Conservation (phyloP, 176 grass and related monocot genomes). For the Stipa capillata region DNA sequence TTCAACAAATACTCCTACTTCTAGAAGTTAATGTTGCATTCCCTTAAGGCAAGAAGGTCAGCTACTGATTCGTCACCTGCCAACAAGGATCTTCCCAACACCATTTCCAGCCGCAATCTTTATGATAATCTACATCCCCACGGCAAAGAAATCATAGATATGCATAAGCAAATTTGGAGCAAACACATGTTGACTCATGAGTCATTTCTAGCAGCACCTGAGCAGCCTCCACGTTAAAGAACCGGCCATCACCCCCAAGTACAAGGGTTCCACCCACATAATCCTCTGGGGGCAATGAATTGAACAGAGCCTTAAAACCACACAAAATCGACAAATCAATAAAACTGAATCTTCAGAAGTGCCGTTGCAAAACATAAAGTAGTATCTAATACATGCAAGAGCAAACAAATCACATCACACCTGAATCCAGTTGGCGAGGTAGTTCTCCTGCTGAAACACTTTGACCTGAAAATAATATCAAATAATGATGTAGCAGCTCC, state of each 20-base stretch:
- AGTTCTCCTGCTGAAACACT: constrained; percentile 85
- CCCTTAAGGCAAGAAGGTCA: neutral
- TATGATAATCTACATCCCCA: constrained; percentile 57
- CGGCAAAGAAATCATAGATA: constrained; percentile 17
- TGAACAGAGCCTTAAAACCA: constrained; percentile 69
- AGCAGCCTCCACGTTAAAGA: constrained; percentile 77
- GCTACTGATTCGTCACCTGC: constrained; percentile 37
- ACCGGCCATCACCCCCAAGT: constrained; percentile 82
- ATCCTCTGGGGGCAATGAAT: constrained; percentile 70
- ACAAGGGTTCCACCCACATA: constrained; percentile 67
- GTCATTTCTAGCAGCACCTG: constrained; percentile 35
- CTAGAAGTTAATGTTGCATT: neutral
- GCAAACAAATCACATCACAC: constrained; percentile 14
- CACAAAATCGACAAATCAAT: constrained; percentile 15
- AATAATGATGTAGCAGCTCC: neutral
- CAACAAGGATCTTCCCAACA: constrained; percentile 73
- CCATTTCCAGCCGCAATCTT: constrained; percentile 91
- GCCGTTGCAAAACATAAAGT: neutral
- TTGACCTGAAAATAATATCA: constrained; percentile 56
- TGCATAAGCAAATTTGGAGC: neutral
- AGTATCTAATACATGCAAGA: neutral
- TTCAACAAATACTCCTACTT: neutral
- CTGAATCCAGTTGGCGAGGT: constrained; percentile 98
- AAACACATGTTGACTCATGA: neutral
- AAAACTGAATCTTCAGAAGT: neutral